These are phyloP conservation scores for Diplodia sapinea DNA, from an alignment of 2,329 filamentous ascomycete species.

Conservation along the genomic window DNA sequence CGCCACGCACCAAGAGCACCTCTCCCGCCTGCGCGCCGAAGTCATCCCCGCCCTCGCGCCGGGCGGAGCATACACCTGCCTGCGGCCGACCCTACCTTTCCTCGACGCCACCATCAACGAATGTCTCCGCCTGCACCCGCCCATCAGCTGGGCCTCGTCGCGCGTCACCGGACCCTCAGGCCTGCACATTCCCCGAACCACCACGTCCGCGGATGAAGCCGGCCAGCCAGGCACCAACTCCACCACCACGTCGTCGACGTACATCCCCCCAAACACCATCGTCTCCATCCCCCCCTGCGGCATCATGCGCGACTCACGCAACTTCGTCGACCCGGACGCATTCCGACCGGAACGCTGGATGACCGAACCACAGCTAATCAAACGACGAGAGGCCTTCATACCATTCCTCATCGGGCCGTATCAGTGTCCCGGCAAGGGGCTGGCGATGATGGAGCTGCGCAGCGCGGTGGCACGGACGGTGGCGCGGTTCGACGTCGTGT, in stretches of 20 bases:
- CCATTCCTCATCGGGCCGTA: conserved; percentile 18
- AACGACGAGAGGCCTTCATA: conserved; percentile 13
- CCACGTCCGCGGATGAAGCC: background rate
- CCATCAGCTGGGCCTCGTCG: conserved; percentile 47
- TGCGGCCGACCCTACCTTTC: conserved; percentile 33
- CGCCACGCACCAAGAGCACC: conserved; percentile 36
- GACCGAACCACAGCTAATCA: background rate
- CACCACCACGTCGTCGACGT: conserved; percentile 26
- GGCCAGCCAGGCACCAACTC: too few relatives aligned
- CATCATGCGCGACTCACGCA: conserved; percentile 31
- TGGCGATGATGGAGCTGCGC: conserved; percentile 29
- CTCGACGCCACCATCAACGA: conserved; percentile 53
- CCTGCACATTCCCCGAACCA: conserved; percentile 41
- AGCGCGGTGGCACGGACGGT: conserved; percentile 7
- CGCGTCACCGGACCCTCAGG: conserved; percentile 49
- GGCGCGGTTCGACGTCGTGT: conserved; percentile 31
- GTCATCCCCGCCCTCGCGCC: conserved; percentile 36
- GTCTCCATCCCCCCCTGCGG: conserved; percentile 35
- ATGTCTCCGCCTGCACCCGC: conserved; percentile 50
- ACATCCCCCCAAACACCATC: conserved; percentile 42
- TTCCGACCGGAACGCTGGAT: conserved; percentile 29
- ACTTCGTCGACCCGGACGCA: conserved; percentile 13
- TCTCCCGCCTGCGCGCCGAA: conserved; percentile 37
- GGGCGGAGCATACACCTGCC: conserved; percentile 18
- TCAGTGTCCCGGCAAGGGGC: conserved; percentile 14